phyloP scores from a whole-genome alignment of 768 basidiomycete species.

The Fistulinella prunicolor region DNA sequence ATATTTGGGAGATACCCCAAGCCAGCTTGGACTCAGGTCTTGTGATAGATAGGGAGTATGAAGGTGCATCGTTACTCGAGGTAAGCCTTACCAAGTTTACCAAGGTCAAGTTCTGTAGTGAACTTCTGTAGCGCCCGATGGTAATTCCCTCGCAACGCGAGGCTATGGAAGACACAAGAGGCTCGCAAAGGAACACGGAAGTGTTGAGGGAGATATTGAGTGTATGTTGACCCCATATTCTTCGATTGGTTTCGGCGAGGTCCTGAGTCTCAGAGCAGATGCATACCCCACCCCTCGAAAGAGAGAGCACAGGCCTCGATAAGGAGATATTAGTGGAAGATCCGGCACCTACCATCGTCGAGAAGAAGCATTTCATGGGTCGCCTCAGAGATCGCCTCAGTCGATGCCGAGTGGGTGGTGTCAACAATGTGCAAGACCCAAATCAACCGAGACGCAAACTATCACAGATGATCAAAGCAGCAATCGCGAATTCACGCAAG shows the following conservation, averaged over 20 bases:
- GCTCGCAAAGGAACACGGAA: constrained; percentile 3
- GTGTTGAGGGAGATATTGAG: constrained; percentile 14
- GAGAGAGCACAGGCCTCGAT: constrained; percentile 8
- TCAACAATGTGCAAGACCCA: constrained; percentile 10
- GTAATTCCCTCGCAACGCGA: constrained; percentile 1
- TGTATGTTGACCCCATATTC: constrained; percentile 15
- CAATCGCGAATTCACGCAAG: constrained; percentile 23
- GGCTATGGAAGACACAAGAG: neutral
- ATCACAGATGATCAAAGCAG: constrained; percentile 17
- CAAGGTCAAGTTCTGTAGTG: constrained; percentile 1
- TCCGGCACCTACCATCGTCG: constrained; percentile 3
- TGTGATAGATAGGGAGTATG: constrained; percentile 21
- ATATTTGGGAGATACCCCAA: constrained; percentile 31
- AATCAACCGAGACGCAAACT: constrained; percentile 12
- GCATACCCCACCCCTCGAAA: constrained; percentile 1
- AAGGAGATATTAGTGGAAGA: constrained; percentile 2
- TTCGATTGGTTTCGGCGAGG: neutral
- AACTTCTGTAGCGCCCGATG: constrained; percentile 12
- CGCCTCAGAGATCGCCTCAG: constrained; percentile 2
- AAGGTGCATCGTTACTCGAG: constrained; percentile 25
- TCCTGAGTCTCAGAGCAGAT: constrained; percentile 13
- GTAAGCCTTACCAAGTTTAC: constrained; percentile 13
- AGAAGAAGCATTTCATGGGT: constrained; percentile 4
- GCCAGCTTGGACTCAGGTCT: constrained; percentile 29
- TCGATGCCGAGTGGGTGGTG: neutral